Base-by-base conservation (phyloP, 345 rosid species). In the Linum usitatissimum region DNA sequence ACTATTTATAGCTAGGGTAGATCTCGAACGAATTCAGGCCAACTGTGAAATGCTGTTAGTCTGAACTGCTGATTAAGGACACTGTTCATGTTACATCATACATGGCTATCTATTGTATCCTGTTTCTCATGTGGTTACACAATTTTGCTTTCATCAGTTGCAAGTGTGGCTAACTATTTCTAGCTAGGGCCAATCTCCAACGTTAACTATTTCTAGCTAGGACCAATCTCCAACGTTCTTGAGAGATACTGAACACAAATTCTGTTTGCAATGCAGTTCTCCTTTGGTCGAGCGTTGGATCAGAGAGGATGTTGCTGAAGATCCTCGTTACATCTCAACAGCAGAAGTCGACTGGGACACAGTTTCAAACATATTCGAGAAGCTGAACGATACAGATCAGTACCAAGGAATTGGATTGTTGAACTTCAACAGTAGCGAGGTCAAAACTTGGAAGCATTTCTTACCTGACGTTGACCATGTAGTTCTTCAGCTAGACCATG, bases 341-440 rank as follows among this genome's bases (percentile, higher is more conserved):
- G 55, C 73, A 30, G 83, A 83, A 15, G 66, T 86, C 31, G 75
- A 81, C 61, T 90, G 90, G 92, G 82, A 80, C 68, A 83, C 83
- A 65, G 65, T 90, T 58, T 76, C 83, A 23, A 73, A 69, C 62
- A 60, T 80, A 62, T 67, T 84, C 55, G 86, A 78, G 66, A 83
- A 69, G 39, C 74, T 87, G 57, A 68, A 68, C 1, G 82, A 77
- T 51, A 80, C 64, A 66, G 67, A 51, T 55, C 76, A 72, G 23
- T 82, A 84, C 75, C 90, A 75, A 65, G 96, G 89, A 30, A 73
- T 86, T 62, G 97, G 88, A 39, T 76, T 91, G 64, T 67, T 91
- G 65, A 91, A 91, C 74, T 85, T 91, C 53, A 73, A 91, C 71
- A 74, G 61, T 3, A 61, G 58, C 10, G 97, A 91, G 81, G 75